Conservation (phyloP, 176 grass and related monocot genomes). For the Bonia amplexicaulis region DNA sequence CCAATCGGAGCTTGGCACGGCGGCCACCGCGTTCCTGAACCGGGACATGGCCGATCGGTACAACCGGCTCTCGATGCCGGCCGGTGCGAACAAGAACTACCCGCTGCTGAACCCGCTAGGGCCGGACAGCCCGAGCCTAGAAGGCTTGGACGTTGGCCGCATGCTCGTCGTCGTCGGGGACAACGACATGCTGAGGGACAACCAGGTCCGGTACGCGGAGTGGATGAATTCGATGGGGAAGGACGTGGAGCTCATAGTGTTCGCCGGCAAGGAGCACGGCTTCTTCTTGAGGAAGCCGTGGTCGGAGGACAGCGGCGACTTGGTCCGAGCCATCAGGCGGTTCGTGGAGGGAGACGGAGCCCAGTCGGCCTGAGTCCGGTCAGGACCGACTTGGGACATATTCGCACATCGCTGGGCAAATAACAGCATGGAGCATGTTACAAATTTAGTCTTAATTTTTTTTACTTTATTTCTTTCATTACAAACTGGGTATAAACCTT, state of each 20-base stretch:
- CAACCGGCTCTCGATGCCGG: conserved; percentile 24
- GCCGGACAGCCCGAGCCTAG: conserved; percentile 15
- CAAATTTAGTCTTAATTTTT: too few relatives aligned
- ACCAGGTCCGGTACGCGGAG: conserved; percentile 28
- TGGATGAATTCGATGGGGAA: conserved; percentile 38
- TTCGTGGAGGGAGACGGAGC: conserved; percentile 15
- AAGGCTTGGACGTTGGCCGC: neutral
- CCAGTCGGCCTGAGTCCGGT: too few relatives aligned
- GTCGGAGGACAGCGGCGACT: conserved; percentile 21
- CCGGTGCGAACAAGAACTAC: conserved; percentile 25
- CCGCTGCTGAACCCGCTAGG: conserved; percentile 33
- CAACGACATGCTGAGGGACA: conserved; percentile 36
- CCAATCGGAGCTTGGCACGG: conserved; percentile 24
- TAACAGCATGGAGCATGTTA: too few relatives aligned
- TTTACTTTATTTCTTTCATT: too few relatives aligned
- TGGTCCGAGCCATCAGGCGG: conserved; percentile 10
- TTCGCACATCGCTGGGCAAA: too few relatives aligned
- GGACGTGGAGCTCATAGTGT: conserved; percentile 21
- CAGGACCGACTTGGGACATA: too few relatives aligned
- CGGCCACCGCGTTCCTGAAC: conserved; percentile 13
- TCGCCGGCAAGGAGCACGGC: conserved; percentile 32
- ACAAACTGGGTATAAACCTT: too few relatives aligned
- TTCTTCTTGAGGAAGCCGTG: conserved; percentile 28
- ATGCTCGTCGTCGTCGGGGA: conserved; percentile 39
- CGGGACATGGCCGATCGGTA: conserved; percentile 16